Evolutionary conservation across 2,329 filamentous ascomycete genomes (phyloP), one percentile per base, ranked within the genome.

Genomic region (Conoideocrella luteorostrata): DNA sequence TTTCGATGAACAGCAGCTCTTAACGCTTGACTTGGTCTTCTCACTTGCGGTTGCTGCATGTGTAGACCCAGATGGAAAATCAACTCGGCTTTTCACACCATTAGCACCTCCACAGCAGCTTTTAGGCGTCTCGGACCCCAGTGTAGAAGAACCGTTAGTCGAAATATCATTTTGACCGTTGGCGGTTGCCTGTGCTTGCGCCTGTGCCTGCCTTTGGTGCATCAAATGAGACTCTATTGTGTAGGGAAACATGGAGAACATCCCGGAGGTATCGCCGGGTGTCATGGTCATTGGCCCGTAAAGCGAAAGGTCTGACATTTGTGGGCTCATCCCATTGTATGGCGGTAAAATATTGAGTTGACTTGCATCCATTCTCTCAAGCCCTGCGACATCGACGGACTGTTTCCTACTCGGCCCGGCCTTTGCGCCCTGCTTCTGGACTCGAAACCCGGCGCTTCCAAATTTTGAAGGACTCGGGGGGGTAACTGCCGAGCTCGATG

Each of bases 301-400:
- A 5, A 57, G 44, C 15, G 53, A 49, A 42, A 55, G 48, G 21
- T 54, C 53, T 2, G 57, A 47, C 40, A 50, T 43, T 23, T 52
- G 57, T 30, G 54, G 56, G 21, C 36, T 43, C 20, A 60, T 55
- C 32, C 50, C 47, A 34, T 53, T 57, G 39, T 54, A 61, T 11
- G 62, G 55, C 3, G 66, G 58, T 36, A 74, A 44, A 38, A 78
- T 59, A 52, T 77, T 79, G 46, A 77, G 56, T 46, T 69, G 71
- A 50, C 60, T 69, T n/a, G 68, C 62, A 50, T 79, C 72, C 63
- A 79, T 77, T 46, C 75, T 68, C 38, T 71, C 67, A 13, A 81
- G 57, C 9, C 64, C 66, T 3, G 62, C 55, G 1, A 69, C 59
- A 47, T 77, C 75, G 51, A 75, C 69, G 1, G 75, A 75, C 44